Evolutionary conservation across 768 basidiomycete species (phyloP).

Genomic region (Lactifluus echinatus): DNA sequence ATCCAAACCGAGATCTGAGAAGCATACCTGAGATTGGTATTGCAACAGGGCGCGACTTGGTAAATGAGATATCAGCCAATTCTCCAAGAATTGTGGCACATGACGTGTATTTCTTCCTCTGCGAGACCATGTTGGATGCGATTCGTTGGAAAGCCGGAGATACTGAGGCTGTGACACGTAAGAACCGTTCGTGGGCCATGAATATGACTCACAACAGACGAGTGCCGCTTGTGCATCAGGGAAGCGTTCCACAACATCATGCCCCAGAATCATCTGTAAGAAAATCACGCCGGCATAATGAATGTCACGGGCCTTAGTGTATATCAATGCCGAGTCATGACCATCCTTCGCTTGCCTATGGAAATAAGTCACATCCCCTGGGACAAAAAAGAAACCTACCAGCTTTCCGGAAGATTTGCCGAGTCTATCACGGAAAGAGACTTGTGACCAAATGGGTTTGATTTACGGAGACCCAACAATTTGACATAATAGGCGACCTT

Average conservation of each 20-base stretch:
- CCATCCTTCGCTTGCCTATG: constrained; percentile 70
- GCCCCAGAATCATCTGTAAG: constrained; percentile 79
- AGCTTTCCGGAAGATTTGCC: constrained; percentile 32
- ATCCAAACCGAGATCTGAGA: not conserved
- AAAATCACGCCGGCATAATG: constrained; percentile 74
- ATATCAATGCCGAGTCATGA: constrained; percentile 68
- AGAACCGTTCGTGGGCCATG: not conserved
- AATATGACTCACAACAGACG: constrained; percentile 39
- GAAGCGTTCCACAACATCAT: constrained; percentile 49
- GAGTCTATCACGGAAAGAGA: constrained; percentile 24
- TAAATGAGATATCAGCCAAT: constrained; percentile 25
- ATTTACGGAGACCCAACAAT: constrained; percentile 73
- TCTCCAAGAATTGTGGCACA: constrained; percentile 52
- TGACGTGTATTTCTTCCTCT: constrained; percentile 45
- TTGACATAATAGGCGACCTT: constrained; percentile 64
- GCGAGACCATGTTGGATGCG: constrained; percentile 51
- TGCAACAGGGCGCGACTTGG: constrained; percentile 15
- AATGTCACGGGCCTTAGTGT: constrained; percentile 73
- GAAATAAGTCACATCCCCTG: not conserved
- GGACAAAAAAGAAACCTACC: constrained; percentile 30
- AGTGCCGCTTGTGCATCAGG: constrained; percentile 50
- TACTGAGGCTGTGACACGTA: constrained; percentile 36
- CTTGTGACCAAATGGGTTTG: constrained; percentile 60
- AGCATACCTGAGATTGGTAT: constrained; percentile 25
- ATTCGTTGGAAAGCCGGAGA: constrained; percentile 44